Percentiles rank a stretch among this genome's conserved stretches.
Evolutionary conservation across 371 early-diverging fungal species (phyloP).

Genomic region (Mucor piriformis): DNA sequence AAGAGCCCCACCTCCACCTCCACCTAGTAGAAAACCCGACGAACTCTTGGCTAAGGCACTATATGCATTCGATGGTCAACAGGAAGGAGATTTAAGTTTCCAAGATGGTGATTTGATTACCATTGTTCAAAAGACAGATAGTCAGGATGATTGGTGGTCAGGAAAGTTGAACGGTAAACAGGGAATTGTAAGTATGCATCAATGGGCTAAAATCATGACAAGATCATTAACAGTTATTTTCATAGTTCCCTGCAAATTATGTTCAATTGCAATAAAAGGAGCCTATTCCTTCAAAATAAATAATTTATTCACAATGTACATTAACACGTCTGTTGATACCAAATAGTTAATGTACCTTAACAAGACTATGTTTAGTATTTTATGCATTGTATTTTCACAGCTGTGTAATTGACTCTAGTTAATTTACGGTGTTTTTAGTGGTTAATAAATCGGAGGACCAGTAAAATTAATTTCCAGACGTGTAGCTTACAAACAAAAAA

Average conservation of each 20-base stretch:
- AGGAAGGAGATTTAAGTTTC: constrained; percentile 77
- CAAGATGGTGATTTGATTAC: constrained; percentile 78
- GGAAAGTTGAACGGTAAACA: constrained; percentile 65
- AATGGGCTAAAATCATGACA: no score
- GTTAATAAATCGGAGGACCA: no score
- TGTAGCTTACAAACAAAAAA: no score
- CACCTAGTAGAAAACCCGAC: constrained; percentile 41
- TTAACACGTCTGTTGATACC: no score
- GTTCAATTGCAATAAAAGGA: constrained; percentile 49
- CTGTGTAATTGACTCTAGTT: no score
- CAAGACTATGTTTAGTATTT: no score
- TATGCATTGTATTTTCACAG: no score
- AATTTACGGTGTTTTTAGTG: no score
- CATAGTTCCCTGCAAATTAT: constrained; percentile 82
- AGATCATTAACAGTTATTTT: neutral
- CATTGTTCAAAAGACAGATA: constrained; percentile 66
- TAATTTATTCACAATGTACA: no score
- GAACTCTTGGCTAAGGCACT: constrained; percentile 64
- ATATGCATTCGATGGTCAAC: constrained; percentile 77
- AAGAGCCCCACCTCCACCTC: constrained; percentile 49
- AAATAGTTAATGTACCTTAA: no score
- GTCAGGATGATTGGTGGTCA: constrained; percentile 86
- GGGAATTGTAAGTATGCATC: constrained; percentile 59
- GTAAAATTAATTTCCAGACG: no score
- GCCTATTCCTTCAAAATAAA: no score